Evolutionary conservation across 495 filamentous ascomycete species (phyloP).

Genomic region (Neurospora tetrasperma): DNA sequence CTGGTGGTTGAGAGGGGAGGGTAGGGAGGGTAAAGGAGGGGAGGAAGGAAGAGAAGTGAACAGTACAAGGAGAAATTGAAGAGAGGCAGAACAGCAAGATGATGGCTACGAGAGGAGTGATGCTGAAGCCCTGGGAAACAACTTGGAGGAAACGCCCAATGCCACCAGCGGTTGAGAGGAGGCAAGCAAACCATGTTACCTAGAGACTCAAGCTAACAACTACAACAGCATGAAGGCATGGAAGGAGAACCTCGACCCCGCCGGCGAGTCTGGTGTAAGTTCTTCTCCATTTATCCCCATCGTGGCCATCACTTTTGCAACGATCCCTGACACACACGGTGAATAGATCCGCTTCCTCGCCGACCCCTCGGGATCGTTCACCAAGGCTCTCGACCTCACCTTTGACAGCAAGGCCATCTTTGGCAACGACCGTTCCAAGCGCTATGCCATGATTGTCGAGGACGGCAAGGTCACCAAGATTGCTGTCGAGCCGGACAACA

Average conservation of each 20-base stretch:
- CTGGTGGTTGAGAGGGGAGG: neutral
- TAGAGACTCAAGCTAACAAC: neutral
- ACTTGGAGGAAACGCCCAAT: no score
- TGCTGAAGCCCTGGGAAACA: no score
- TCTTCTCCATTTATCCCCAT: neutral
- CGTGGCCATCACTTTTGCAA: neutral
- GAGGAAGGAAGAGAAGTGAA: neutral
- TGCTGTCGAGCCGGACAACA: constrained; percentile 88
- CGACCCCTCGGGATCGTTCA: constrained; percentile 77
- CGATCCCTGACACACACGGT: neutral
- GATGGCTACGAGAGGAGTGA: no score
- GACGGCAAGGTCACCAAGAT: constrained; percentile 66
- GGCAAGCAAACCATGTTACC: neutral
- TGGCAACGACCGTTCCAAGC: constrained; percentile 74
- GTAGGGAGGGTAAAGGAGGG: no score
- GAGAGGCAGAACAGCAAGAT: neutral
- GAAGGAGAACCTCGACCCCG: constrained; percentile 62
- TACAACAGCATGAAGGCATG: constrained; percentile 71
- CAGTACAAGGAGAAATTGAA: neutral
- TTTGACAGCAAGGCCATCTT: constrained; percentile 82
- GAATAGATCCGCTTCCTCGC: constrained; percentile 72
- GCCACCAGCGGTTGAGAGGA: neutral
- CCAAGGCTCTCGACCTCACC: constrained; percentile 68
- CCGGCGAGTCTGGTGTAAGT: constrained; percentile 62
- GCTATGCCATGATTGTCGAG: constrained; percentile 74